Base-by-base conservation (phyloP, 2,329 filamentous ascomycete genomes). In the Ophiostoma novo-ulmi region DNA sequence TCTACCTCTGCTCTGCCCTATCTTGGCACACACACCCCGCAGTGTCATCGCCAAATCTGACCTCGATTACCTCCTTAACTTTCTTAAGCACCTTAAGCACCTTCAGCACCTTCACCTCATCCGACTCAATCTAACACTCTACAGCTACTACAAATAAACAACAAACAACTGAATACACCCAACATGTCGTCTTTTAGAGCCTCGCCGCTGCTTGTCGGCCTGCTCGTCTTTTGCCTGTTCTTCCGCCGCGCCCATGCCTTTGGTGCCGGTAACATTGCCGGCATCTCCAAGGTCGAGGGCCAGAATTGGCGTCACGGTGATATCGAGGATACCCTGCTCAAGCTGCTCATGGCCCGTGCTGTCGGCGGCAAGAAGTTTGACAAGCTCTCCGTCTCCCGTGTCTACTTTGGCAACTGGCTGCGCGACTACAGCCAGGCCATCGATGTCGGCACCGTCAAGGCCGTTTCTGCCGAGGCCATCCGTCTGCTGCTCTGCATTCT, bases 371-470 rank as follows among this genome's bases (percentile, higher is more conserved):
- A 94, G 83, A 96, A 94, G 77, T 97, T 97, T 81, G 88, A 87
- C 83, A 95, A 95, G 82, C 87, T 97, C 77, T 91, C 89, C 77
- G 91, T 97, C 73, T 91, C 94, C 74, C 88, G 93, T 73, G 91
- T 96, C 74, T 97, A 97, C 83, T 97, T 97, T 82, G 94, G 94
- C 74, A 97, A 97, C 83, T 97, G 94, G 94, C 87, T 97, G 44
- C 88, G 86, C 72, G 94, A 97, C 80, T 97, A 97, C 81, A 95
- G 91, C 69, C 94, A 97, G 80, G 94, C 93, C 73, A 91, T 97
- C 76, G 94, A 97, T 79, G 92, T 97, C 68, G 94, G 93, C 73
- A 96, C 93, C 4, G 88, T 97, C 81, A 97, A 97, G 82, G 87
- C 90, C 76, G 93, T 97, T 73, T 94, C 91, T 70, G 90, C 92